These are phyloP conservation scores for Jamesozyma hellenica DNA, from an alignment of 805 yeast species.

Conservation along the genomic window DNA sequence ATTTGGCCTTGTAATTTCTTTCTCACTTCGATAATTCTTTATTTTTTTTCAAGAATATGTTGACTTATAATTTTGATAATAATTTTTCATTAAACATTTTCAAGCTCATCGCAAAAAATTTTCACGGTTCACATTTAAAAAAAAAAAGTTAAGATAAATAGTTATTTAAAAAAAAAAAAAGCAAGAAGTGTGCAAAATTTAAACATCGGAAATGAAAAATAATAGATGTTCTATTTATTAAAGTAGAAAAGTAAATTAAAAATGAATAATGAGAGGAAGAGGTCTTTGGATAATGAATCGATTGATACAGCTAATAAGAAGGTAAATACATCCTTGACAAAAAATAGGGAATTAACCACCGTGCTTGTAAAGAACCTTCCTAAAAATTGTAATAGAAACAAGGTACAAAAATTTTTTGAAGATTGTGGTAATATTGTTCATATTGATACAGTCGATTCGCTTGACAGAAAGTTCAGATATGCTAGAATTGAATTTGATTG, in stretches of 20 bases:
- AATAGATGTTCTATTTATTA: no score
- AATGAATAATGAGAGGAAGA: constrained; percentile 6
- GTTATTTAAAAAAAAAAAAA: no score
- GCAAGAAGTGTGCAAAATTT: no score
- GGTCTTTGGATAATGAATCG: constrained; percentile 1
- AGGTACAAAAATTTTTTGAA: constrained; percentile 36
- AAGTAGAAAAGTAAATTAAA: no score
- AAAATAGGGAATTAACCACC: constrained; percentile 44
- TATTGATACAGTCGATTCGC: constrained; percentile 22
- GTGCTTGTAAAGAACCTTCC: constrained; percentile 47
- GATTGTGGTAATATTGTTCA: constrained; percentile 52
- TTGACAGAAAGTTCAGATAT: constrained; percentile 14
- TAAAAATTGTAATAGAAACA: constrained; percentile 29
- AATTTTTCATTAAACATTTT: no score
- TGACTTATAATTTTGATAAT: no score
- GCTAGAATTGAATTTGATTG: constrained; percentile 53
- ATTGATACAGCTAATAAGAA: constrained; percentile 4
- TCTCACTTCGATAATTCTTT: no score
- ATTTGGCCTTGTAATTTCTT: no score
- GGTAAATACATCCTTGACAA: constrained; percentile 4
- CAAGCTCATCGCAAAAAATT: constrained; percentile 12
- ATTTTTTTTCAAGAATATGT: no score
- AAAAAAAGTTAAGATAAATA: no score
- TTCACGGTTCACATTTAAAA: not conserved
- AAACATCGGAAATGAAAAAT: no score